phyloP scores from a whole-genome alignment of 805 yeast species.

The Saccharomycopsis oosterbeekiorum region DNA sequence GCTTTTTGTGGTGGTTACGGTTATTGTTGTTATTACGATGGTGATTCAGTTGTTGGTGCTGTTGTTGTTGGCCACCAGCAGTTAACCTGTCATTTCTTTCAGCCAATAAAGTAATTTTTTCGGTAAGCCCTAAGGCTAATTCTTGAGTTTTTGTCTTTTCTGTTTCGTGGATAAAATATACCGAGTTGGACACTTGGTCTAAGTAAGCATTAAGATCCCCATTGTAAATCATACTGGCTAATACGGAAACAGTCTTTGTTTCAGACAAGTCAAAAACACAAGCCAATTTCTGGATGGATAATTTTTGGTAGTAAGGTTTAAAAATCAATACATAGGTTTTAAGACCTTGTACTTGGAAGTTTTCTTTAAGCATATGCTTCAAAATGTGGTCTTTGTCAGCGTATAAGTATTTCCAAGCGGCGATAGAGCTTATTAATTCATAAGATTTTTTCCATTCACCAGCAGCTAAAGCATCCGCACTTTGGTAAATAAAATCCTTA shows the following conservation, averaged over 20 bases:
- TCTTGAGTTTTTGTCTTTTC: constrained; percentile 82
- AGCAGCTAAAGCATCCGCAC: constrained; percentile 76
- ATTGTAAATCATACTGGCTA: constrained; percentile 64
- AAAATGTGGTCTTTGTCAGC: constrained; percentile 52
- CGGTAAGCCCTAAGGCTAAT: constrained; percentile 75
- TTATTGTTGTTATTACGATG: constrained; percentile 19
- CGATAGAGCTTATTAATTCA: constrained; percentile 61
- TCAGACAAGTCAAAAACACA: constrained; percentile 54
- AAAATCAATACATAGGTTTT: constrained; percentile 87
- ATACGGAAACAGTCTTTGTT: constrained; percentile 47
- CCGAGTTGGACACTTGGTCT: constrained; percentile 51
- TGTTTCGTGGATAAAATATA: constrained; percentile 65
- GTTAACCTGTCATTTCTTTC: constrained; percentile 82
- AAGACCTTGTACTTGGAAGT: constrained; percentile 82
- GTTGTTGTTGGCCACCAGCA: constrained; percentile 55
- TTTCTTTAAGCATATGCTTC: constrained; percentile 60
- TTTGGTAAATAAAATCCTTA: constrained; percentile 85
- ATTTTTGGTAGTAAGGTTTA: constrained; percentile 63
- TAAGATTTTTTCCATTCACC: constrained; percentile 85
- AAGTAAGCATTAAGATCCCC: constrained; percentile 72
- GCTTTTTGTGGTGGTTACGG: constrained; percentile 20
- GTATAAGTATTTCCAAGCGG: constrained; percentile 70
- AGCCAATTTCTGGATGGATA: constrained; percentile 59
- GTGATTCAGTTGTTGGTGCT: constrained; percentile 16
- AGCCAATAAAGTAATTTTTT: constrained; percentile 63